Conservation (phyloP, 1,139 yeast species). For the Kodamaea sp. region DNA sequence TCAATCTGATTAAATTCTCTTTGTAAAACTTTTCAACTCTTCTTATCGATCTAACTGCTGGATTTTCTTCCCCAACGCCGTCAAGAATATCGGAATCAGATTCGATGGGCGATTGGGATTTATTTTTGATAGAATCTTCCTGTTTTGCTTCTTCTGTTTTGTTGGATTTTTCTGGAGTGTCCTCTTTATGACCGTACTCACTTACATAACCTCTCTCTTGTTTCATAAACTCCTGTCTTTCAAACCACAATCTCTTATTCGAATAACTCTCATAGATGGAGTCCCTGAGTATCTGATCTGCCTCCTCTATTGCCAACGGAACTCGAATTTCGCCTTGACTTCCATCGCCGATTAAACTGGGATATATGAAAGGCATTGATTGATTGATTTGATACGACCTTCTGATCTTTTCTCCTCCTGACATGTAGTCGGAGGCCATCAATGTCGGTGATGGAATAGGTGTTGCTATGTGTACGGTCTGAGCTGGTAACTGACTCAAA, state of each 20-base stretch:
- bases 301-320: conserved; percentile 81
- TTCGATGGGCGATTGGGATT: not conserved
- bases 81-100: not conserved
- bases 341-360: conserved; percentile 29
- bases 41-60: conserved; percentile 41
- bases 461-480: conserved; percentile 76
- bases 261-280: conserved; percentile 68
- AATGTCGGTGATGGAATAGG: conserved; percentile 86
- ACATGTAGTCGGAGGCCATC: conserved; percentile 57
- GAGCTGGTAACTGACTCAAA: conserved; percentile 59
- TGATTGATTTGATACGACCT: conserved; percentile 79
- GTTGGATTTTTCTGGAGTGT: not conserved
- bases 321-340: conserved; percentile 28
- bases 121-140: conserved; percentile 2
- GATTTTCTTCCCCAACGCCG: conserved; percentile 5
- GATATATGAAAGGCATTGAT: conserved; percentile 78
- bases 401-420: conserved; percentile 66
- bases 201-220: conserved; percentile 72
- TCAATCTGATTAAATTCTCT: conserved; percentile 52
- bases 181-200: conserved; percentile 18
- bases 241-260: conserved; percentile 69
- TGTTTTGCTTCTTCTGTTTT: conserved; percentile 3
- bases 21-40: conserved; percentile 65
- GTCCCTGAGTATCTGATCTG: conserved; percentile 57
- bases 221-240: conserved; percentile 65